Percentiles rank a stretch among this genome's conserved stretches.
phyloP scores from a whole-genome alignment of 257 asterid species.

The Solanum piurae region DNA sequence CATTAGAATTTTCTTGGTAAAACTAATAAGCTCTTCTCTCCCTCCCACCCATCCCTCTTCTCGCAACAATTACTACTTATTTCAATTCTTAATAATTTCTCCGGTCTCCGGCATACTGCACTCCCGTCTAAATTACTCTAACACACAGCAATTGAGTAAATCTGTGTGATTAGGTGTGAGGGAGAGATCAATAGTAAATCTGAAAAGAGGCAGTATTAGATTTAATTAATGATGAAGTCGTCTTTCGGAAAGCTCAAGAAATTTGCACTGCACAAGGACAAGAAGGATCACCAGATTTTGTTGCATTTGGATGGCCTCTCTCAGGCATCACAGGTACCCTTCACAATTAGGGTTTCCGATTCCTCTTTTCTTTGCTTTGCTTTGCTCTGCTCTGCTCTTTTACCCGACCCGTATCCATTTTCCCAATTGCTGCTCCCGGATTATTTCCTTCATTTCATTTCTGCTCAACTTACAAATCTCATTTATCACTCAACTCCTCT shows the following conservation, averaged over 20 bases:
- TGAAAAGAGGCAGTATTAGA: background rate
- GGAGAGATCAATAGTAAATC: background rate
- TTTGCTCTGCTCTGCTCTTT: background rate
- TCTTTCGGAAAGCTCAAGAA: conserved; percentile 27
- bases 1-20: conserved; percentile 30
- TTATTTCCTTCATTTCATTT: background rate
- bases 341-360: background rate
- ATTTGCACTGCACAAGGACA: conserved; percentile 24
- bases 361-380: background rate
- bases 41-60: background rate
- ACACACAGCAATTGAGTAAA: no score
- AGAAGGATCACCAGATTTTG: conserved; percentile 22
- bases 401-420: background rate
- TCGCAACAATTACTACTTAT: background rate
- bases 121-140: background rate
- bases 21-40: background rate
- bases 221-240: conserved; percentile 18
- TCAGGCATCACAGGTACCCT: conserved; percentile 23
- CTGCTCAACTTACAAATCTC: background rate
- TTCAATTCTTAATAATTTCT: background rate
- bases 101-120: background rate
- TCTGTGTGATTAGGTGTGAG: background rate
- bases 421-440: background rate
- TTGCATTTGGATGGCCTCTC: conserved; percentile 21
- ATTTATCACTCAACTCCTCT: background rate